Conservation (phyloP, 139 green algal species). For the Spirogloea muscicola region DNA sequence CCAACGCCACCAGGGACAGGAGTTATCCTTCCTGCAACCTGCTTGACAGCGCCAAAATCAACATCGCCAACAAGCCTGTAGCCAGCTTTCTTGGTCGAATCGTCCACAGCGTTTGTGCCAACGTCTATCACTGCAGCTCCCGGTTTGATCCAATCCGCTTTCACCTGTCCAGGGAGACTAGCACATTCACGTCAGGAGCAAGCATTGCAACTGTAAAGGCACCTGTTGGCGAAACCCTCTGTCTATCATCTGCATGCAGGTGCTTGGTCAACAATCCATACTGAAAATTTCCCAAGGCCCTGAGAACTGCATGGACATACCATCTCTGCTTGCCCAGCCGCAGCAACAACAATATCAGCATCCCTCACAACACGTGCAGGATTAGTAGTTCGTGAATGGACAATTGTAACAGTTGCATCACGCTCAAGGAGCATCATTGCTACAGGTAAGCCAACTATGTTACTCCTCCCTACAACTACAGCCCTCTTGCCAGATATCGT, state of each 20-base stretch:
- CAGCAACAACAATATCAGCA: conserved; percentile 92
- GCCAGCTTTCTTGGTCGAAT: conserved; percentile 43
- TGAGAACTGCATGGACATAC: too few species aligned
- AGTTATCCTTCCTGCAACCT: conserved; percentile 70
- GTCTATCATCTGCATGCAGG: too few species aligned
- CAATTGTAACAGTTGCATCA: conserved; percentile 83
- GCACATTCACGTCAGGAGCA: too few species aligned
- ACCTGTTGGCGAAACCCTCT: too few species aligned
- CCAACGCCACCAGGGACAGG: conserved; percentile 90
- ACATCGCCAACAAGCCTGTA: conserved; percentile 49
- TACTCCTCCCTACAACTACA: conserved; percentile 72
- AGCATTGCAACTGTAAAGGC: too few species aligned
- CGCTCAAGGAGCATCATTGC: conserved; percentile 75
- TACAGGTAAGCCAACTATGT: conserved; percentile 42
- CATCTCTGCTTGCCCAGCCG: conserved; percentile 75
- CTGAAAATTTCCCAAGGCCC: too few species aligned
- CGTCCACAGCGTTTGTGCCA: conserved; percentile 45
- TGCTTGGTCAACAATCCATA: too few species aligned
- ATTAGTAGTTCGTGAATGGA: conserved; percentile 67
- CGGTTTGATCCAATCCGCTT: conserved; percentile 54
- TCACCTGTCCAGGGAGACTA: conserved; percentile 51
- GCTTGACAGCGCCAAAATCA: conserved; percentile 33
- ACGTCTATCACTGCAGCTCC: conserved; percentile 53
- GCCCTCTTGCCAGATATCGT: conserved; percentile 62
- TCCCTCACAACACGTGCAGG: conserved; percentile 46